Evolutionary conservation across 768 basidiomycete species (phyloP), one percentile per base, ranked within the genome.

Genomic region (Mycena vitilis): DNA sequence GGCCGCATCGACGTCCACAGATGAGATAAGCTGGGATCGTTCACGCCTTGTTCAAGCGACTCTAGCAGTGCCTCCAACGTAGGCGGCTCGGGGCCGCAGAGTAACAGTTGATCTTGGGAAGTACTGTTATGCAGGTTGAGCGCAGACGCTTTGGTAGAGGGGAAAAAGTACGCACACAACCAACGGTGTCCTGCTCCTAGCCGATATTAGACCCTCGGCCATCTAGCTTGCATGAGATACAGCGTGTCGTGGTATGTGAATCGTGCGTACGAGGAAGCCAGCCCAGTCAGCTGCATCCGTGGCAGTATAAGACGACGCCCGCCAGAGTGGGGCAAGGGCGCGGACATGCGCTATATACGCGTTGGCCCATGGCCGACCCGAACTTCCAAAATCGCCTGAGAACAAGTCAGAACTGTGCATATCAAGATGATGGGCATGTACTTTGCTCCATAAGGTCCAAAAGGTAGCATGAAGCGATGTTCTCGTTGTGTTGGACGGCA

Each of bases 401-500:
- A 15, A 22, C 44, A 48, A 42, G 42, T 58, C 9, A 30, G 7
- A 34, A 30, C 6, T 18, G 2, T 11, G 6, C 36, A 36, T 22
- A 15, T 16, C 8, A 12, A 30, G 9, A 22, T 37, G 13, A 34
- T 5, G 18, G 1, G 23, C 45, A 60, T 42, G 34, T 45, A 69
- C 63, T 54, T 60, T 64, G 63, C 36, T 69, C 68, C 22, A 56
- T 52, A 18, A 65, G 20, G 54, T 69, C 68, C 7, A 69, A 22
- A 6, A 69, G 37, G n/a, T 40, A 69, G 40, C 63, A 69, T 10
- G 68, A 64, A 11, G 58, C 68, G 5, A 63, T 63, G 20, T 69
- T 69, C 42, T 69, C 68, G 22, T 47, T 55, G 22, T 63, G 22
- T 47, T 55, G 22, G 68, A 65, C 36, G 54, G 34, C n/a, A 47